A percentile compares a stretch with the other conserved stretches of the same genome.
Evolutionary conservation across 2,329 filamentous ascomycete genomes (phyloP).

Genomic region (Aspergillus intermedius): DNA sequence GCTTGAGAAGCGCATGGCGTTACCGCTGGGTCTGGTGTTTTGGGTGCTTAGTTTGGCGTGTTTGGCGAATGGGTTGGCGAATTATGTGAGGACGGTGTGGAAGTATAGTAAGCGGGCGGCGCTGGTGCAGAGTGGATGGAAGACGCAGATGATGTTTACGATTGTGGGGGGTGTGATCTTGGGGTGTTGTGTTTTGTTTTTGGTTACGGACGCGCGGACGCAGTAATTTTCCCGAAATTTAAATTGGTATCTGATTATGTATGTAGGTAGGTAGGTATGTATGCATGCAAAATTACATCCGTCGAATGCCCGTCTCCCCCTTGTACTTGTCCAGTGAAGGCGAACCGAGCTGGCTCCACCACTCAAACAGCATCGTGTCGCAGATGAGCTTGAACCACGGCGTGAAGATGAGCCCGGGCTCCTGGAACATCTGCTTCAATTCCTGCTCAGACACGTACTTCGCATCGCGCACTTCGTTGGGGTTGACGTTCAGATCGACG

Average conservation of each 20-base stretch:
- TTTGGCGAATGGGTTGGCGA: constrained; percentile 68
- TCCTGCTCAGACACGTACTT: constrained; percentile 77
- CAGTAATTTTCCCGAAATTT: no score
- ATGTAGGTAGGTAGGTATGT: not conserved
- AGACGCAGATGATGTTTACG: constrained; percentile 69
- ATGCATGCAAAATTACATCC: constrained; percentile 54
- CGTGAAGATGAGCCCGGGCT: constrained; percentile 77
- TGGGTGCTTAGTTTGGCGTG: constrained; percentile 77
- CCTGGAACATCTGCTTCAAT: constrained; percentile 76
- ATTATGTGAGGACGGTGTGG: constrained; percentile 78
- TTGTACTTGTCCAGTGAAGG: constrained; percentile 74
- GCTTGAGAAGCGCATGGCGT: constrained; percentile 68
- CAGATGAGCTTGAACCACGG: constrained; percentile 99
- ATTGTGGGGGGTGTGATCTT: constrained; percentile 40
- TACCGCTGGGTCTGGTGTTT: constrained; percentile 80
- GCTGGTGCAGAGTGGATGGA: constrained; percentile 88
- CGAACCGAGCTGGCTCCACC: constrained; percentile 79
- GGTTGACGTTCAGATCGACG: constrained; percentile 68
- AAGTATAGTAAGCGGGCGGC: constrained; percentile 73
- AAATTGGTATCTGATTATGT: not conserved
- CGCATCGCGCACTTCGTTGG: constrained; percentile 82
- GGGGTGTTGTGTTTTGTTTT: constrained; percentile 39
- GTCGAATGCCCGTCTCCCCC: constrained; percentile 78
- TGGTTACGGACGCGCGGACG: constrained; percentile 30
- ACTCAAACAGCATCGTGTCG: constrained; percentile 93